phyloP scores from a whole-genome alignment of 306 rosid species.

The Macrotyloma uniflorum region DNA sequence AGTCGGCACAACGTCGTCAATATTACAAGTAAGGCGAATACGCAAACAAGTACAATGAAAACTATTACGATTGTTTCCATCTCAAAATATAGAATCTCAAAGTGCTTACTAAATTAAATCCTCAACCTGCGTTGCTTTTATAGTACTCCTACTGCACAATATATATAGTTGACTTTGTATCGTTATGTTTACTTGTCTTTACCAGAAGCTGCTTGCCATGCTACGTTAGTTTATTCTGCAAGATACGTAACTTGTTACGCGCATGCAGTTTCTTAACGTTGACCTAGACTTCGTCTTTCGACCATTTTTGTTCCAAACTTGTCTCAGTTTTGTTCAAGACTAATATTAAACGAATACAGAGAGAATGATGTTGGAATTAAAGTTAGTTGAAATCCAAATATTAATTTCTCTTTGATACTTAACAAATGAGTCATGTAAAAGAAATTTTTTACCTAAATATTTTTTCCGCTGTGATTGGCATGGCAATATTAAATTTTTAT shows the following conservation, averaged over 20 bases:
- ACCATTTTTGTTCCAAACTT: neutral
- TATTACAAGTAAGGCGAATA: neutral
- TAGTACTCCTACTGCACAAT: neutral
- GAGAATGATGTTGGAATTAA: too few species aligned
- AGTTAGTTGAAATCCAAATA: too few species aligned
- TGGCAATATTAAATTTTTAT: too few species aligned
- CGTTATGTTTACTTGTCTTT: neutral
- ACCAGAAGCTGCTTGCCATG: neutral
- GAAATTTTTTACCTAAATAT: too few species aligned
- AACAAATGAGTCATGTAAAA: too few species aligned
- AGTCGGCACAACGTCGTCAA: constrained; percentile 13
- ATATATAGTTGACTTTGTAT: neutral
- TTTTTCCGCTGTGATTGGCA: too few species aligned
- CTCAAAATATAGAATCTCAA: neutral
- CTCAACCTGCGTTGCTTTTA: neutral
- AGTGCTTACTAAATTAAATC: neutral
- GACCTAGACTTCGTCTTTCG: neutral
- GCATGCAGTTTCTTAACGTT: neutral
- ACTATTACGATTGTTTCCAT: constrained; percentile 35
- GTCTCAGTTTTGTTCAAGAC: too few species aligned
- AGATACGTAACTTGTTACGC: constrained; percentile 15
- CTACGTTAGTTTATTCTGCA: neutral
- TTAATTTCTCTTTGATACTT: too few species aligned
- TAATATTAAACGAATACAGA: too few species aligned
- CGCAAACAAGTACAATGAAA: constrained; percentile 20